phyloP scores from a whole-genome alignment of 2,329 filamentous ascomycete species.

The Colletotrichum cereale region DNA sequence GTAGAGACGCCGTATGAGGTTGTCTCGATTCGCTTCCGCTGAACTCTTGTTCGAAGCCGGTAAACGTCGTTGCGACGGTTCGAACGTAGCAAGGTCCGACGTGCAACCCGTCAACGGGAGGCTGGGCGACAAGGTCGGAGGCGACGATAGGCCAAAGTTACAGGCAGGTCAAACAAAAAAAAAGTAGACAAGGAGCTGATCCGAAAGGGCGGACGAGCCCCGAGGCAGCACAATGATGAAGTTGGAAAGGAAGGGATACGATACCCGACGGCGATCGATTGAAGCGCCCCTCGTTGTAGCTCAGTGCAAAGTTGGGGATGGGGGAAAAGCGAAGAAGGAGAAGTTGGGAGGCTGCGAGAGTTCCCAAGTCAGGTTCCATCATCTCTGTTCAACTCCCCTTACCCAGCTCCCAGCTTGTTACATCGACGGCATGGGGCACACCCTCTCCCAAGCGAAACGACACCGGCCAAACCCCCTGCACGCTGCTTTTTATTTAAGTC shows the following conservation, averaged over 20 bases:
- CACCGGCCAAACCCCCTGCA: conserved; percentile 26
- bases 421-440: conserved; percentile 26
- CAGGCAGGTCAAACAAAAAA: conserved; percentile 25
- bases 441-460: conserved; percentile 34
- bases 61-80: conserved; percentile 30
- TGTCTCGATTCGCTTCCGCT: conserved; percentile 15
- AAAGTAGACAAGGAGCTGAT: conserved; percentile 2
- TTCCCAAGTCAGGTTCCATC: conserved; percentile 38
- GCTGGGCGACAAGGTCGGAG: conserved; percentile 29
- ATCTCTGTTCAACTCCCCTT: conserved; percentile 58
- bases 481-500: conserved; percentile 32
- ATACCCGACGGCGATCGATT: conserved; percentile 39
- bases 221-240: conserved; percentile 30
- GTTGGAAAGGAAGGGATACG: conserved; percentile 42
- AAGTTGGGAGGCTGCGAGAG: conserved; percentile 53
- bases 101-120: conserved; percentile 37
- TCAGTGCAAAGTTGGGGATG: conserved; percentile 46
- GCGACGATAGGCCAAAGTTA: conserved; percentile 24
- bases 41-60: not conserved
- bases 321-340: conserved; percentile 51
- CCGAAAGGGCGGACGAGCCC: conserved; percentile 13
- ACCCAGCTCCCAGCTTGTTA: conserved; percentile 48
- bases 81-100: conserved; percentile 38
- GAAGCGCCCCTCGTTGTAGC: conserved; percentile 36
- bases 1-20: not conserved